Evolutionary conservation across 805 yeast genomes (phyloP).

Genomic region (Metschnikowia dekortorum): DNA sequence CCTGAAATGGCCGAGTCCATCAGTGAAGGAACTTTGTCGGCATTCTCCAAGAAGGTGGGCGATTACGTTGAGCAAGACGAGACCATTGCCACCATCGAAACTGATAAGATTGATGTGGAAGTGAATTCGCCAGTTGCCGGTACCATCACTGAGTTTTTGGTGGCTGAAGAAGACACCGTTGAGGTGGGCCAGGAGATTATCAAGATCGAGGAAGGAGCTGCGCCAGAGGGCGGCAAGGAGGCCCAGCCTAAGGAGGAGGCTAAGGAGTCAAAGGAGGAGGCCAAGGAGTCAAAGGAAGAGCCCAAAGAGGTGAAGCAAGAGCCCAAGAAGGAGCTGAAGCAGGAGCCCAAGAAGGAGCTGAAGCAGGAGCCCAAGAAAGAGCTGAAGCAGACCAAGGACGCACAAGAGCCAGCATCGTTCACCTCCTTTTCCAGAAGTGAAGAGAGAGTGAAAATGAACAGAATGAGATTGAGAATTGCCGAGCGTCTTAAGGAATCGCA

Average conservation of each 20-base stretch:
- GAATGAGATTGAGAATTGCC: constrained; percentile 98
- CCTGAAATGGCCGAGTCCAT: constrained; percentile 99
- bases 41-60: constrained; percentile 70
- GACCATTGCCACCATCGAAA: constrained; percentile 92
- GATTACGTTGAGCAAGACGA: constrained; percentile 85
- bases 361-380: constrained; percentile 23
- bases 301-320: constrained; percentile 9
- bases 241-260: constrained; percentile 24
- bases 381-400: constrained; percentile 8
- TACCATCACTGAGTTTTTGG: constrained; percentile 79
- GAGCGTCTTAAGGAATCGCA: constrained; percentile 99
- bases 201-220: constrained; percentile 67
- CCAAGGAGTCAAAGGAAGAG: constrained; percentile 18
- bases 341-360: constrained; percentile 13
- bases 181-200: constrained; percentile 92
- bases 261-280: constrained; percentile 5
- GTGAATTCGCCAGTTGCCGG: constrained; percentile 94
- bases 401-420: constrained; percentile 25
- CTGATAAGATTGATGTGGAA: constrained; percentile 96
- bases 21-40: constrained; percentile 88
- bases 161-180: constrained; percentile 84
- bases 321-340: constrained; percentile 17
- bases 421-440: constrained; percentile 72
- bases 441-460: constrained; percentile 94
- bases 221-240: constrained; percentile 26